A percentile compares a stretch with the other conserved stretches of the same genome.
These are phyloP conservation scores for Orobanche coerulescens DNA, from an alignment of 257 asterid species.

Conservation along the genomic window DNA sequence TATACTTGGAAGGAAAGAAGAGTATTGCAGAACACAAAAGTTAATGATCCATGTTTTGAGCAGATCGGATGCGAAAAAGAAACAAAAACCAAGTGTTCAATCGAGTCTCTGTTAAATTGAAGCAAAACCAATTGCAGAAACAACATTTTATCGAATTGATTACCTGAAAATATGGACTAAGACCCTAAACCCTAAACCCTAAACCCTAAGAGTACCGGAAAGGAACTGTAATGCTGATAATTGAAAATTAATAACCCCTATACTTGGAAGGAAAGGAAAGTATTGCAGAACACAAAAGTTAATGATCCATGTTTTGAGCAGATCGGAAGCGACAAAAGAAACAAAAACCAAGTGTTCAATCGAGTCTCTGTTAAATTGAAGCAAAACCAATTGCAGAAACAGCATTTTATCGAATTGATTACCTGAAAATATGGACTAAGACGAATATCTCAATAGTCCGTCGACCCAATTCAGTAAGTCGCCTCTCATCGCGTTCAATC, in stretches of 20 bases:
- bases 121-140: no score
- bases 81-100: no score
- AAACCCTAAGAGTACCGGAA: no score
- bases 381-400: no score
- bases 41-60: not conserved
- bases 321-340: not conserved
- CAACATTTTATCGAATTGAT: no score
- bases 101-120: no score
- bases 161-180: constrained; percentile 86
- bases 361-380: no score
- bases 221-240: not conserved
- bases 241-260: not conserved
- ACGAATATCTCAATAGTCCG: constrained; percentile 86
- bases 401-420: no score
- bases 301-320: not conserved
- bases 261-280: not conserved
- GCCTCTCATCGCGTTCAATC: constrained; percentile 74
- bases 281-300: not conserved
- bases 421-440: constrained; percentile 84
- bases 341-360: no score
- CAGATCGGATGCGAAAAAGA: not conserved
- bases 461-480: constrained; percentile 90
- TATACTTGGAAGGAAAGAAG: not conserved
- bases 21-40: not conserved
- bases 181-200: no score